Evolutionary conservation across 75 land plant species (phyloP), one percentile per base, ranked within the genome.

Genomic region (Selaginella tamariscina): DNA sequence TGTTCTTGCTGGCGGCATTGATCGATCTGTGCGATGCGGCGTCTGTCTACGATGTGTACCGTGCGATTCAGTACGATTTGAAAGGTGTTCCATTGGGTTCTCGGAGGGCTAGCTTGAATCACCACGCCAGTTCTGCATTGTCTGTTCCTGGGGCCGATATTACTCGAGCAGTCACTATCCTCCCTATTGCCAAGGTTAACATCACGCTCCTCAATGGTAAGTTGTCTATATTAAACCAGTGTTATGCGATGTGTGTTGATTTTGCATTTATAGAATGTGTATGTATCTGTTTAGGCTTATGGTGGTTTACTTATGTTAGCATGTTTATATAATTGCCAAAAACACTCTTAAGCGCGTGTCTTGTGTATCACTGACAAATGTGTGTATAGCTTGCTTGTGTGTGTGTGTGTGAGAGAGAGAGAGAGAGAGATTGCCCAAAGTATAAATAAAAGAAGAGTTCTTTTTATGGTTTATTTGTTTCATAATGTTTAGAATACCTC

Each of bases 31-130:
- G 88, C 54, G 96, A 86, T 59, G 98, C 96, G 24, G 96, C 90
- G 27, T 74, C 98, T 49, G 96, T 82, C 70, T 86, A 89, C 71
- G 90, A 93, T 70, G 98, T 93, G 56, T 93, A 86, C 77, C 89
- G 98, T 13, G 82, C 89, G 69, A 90, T 93, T 57, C 98, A 93
- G 71, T 93, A 89, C 70, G 98, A 93, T 32, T 67, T 93, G 33
- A 70, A 82, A 32, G 95, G 91, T 0, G 72, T 72, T 0, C 98
- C 98, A 22, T 81, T 85, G 56, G 98, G 98, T 26, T 93, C 98
- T 9, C 87, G 98, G 1, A 75, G 86, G 29, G 90, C 98, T 24
- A 55, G 56, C 30, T 76, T 93, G 71, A 93, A 87, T 67, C 91
- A 93, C 77, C 98, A 89, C 74, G 98, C 96, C 55, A 76, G 77